phyloP scores from a whole-genome alignment of 257 asterid genomes.

The Solanum gandarillasii region DNA sequence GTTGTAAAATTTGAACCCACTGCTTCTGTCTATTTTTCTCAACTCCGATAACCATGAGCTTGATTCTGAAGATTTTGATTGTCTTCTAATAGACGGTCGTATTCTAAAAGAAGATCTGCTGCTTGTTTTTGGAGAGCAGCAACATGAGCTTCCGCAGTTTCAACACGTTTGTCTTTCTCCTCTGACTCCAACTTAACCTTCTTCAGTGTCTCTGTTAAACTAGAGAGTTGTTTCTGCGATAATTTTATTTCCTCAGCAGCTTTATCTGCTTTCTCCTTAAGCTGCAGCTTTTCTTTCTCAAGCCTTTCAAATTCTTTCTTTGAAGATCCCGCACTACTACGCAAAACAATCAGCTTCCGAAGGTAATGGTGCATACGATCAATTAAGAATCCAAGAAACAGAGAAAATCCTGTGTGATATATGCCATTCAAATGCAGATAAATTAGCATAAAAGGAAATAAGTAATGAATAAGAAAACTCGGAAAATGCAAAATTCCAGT shows the following conservation, averaged over 20 bases:
- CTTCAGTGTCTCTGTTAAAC: constrained; percentile 41
- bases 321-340: constrained; percentile 49
- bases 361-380: constrained; percentile 94
- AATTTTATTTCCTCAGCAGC: constrained; percentile 42
- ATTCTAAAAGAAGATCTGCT: constrained; percentile 77
- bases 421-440: not conserved
- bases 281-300: constrained; percentile 56
- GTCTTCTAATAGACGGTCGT: constrained; percentile 73
- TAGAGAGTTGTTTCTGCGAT: constrained; percentile 39
- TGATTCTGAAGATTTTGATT: constrained; percentile 78
- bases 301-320: constrained; percentile 58
- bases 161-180: constrained; percentile 54
- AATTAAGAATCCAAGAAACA: constrained; percentile 72
- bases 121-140: constrained; percentile 74
- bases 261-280: constrained; percentile 58
- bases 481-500: not conserved
- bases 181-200: constrained; percentile 47
- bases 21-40: not conserved
- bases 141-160: constrained; percentile 72
- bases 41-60: constrained; percentile 21
- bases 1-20: not conserved
- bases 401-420: constrained; percentile 52
- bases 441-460: not conserved
- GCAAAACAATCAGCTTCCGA: constrained; percentile 40
- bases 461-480: not conserved